Evolutionary conservation across 805 yeast species (phyloP), one percentile per base, ranked within the genome.

Genomic region (Starmerella riodocensis): DNA sequence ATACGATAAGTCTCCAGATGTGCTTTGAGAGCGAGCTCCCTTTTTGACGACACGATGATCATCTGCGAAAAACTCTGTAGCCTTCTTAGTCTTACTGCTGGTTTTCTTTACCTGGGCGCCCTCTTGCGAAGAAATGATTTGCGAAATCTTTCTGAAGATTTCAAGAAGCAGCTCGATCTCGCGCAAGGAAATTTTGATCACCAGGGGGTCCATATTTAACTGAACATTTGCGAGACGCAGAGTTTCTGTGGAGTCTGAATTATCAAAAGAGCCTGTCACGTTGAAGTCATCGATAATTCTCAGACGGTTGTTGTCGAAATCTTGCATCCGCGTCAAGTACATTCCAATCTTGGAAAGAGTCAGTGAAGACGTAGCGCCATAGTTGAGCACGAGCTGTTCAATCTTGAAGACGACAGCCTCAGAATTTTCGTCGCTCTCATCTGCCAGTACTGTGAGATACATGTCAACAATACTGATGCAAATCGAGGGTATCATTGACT

Each of bases 351-450:
- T 82, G 47, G 76, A 71, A 0, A 82, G 77, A 21, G 81, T 73
- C 5, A 85, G 54, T 0, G 88, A 70, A 0, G 70, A 59, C 3
- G 78, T 72, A 41, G 74, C 72, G 52, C 79, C 85, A 42, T 78
- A 73, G 0, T 88, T 70, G 3, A 82, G 54, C 32, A 78, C 61
- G 3, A 85, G 59, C 53, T 86, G 94, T 43, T 79, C 93, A 12
- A 85, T 74, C 52, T 82, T 81, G 62, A 91, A 78, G 2, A 88
- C 95, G 44, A 88, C 70, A 0, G 97, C 97, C 51, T 86, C 94
- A 0, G 94, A 73, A 44, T 75, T 68, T 2, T 59, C 55, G 6
- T 67, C 64, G 1, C 77, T 67, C 0, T 94, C 82, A 55, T 88
- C 81, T 0, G 94, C 94, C 31, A 91, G 60, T 23, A 91, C 60